Evolutionary conservation across 805 yeast species (phyloP), one percentile per base, ranked within the genome.

Genomic region (Candida insectalens): DNA sequence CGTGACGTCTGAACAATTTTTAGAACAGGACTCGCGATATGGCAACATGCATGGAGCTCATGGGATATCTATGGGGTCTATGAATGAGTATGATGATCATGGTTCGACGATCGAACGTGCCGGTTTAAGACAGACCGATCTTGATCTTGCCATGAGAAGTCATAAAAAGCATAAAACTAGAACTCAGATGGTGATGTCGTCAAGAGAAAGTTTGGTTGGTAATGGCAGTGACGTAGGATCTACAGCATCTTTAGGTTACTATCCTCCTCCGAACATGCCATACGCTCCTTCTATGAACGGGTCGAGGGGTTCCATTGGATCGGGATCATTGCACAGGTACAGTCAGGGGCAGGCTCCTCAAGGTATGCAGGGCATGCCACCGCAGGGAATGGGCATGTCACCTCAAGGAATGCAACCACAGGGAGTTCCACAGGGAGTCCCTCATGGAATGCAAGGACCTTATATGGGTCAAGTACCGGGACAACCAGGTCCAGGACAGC

Each of bases 101-200:
- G 33, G 36, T 4, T 46, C 59, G 2, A 37, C 55, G 2, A 40
- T 47, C 7, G 45, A 49, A 18, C 42, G 50, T 21, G 55, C 53
- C 2, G 62, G 62, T 1, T 38, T 57, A 5, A 44, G 60, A 26
- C 52, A 51, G 27, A 53, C 60, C 1, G 44, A 46, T 33, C 35
- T 54, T 9, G 45, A 48, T 22, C 41, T 34, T 10, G 44, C 49
- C 25, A 47, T 43, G 29, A 48, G 46, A 36, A n/a, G n/a, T n/a
- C n/a, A n/a, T n/a, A 51, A 47, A 37, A 54, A 50, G 30, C 40
- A 42, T 22, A 42, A 51, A 30, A 47, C 46, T 14, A 49, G 46
- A 30, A 51, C 59, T 4, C 44, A 37, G 25, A 36, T 31, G 30
- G 27, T 32, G 10, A 29, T 13, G 23, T 12, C 7, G 23, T 8